phyloP scores from a whole-genome alignment of 1,139 yeast genomes.

The Saccharomyces hybrid region DNA sequence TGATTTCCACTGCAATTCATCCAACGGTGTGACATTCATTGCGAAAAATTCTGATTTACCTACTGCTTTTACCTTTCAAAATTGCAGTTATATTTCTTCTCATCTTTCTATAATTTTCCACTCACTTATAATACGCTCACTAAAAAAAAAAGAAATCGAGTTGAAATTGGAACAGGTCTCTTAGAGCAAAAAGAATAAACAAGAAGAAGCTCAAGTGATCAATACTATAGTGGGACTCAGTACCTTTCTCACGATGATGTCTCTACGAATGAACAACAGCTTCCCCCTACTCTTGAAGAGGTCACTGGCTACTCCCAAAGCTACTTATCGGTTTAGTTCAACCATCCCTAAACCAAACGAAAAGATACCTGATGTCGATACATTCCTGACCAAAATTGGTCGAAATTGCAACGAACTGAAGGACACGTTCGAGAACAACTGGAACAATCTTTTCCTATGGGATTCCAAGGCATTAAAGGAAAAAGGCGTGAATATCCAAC shows the following conservation, averaged over 20 bases:
- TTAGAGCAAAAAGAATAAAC: not conserved
- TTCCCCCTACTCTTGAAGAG: not conserved
- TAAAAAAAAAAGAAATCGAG: not conserved
- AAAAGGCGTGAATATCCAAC: slow-evolving; percentile 69
- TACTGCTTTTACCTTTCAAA: not conserved
- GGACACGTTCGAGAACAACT: slow-evolving; percentile 63
- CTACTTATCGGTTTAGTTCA: not conserved
- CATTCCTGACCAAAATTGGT: slow-evolving; percentile 71
- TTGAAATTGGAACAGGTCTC: not conserved
- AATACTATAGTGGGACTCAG: not conserved
- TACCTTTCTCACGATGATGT: not conserved
- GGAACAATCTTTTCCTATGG: slow-evolving; percentile 59
- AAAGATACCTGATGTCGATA: slow-evolving; percentile 60
- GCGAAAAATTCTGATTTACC: not conserved
- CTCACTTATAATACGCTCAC: not conserved
- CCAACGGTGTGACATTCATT: slow-evolving; percentile 40
- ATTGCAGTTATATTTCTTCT: not conserved
- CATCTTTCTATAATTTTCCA: not conserved
- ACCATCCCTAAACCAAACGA: slow-evolving; percentile 41
- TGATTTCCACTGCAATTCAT: slow-evolving; percentile 92
- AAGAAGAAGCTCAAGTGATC: not conserved
- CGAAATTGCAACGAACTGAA: slow-evolving; percentile 60
- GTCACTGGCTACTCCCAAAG: not conserved
- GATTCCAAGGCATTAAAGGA: slow-evolving; percentile 55
- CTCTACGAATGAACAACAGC: not conserved